These are phyloP conservation scores for Xylaria grammica DNA, from an alignment of 495 filamentous ascomycete species.

Conservation along the genomic window DNA sequence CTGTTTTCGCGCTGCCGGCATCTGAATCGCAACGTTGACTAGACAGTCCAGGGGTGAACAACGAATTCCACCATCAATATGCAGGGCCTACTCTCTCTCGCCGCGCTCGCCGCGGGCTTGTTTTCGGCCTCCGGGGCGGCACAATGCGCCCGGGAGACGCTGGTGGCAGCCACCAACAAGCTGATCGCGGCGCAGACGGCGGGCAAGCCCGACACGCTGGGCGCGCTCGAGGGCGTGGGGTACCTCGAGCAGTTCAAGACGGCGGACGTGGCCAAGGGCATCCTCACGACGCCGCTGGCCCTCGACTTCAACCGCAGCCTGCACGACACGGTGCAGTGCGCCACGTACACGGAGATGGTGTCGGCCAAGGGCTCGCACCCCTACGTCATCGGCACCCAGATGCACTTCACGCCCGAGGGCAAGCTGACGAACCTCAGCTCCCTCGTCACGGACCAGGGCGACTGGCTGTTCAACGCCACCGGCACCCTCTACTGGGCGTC, in stretches of 20 bases:
- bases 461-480: constrained; percentile 59
- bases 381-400: constrained; percentile 56
- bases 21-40: not conserved
- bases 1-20: not conserved
- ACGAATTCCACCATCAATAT: constrained; percentile 23
- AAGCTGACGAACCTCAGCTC: constrained; percentile 47
- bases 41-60: not conserved
- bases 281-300: constrained; percentile 47
- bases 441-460: constrained; percentile 47
- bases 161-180: constrained; percentile 45
- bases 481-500: constrained; percentile 52
- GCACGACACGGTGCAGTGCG: constrained; percentile 56
- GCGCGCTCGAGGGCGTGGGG: constrained; percentile 33
- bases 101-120: constrained; percentile 29
- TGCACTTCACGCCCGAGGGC: constrained; percentile 40
- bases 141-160: constrained; percentile 47
- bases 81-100: constrained; percentile 29
- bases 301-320: constrained; percentile 55
- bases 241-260: constrained; percentile 52
- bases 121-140: constrained; percentile 28
- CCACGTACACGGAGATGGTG: constrained; percentile 58
- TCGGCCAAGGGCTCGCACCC: constrained; percentile 46
- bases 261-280: constrained; percentile 41
- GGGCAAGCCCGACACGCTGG: constrained; percentile 39
- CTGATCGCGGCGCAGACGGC: constrained; percentile 52